Conservation (phyloP, 2,329 filamentous ascomycete genomes). For the Byssoonygena ceratinophila region DNA sequence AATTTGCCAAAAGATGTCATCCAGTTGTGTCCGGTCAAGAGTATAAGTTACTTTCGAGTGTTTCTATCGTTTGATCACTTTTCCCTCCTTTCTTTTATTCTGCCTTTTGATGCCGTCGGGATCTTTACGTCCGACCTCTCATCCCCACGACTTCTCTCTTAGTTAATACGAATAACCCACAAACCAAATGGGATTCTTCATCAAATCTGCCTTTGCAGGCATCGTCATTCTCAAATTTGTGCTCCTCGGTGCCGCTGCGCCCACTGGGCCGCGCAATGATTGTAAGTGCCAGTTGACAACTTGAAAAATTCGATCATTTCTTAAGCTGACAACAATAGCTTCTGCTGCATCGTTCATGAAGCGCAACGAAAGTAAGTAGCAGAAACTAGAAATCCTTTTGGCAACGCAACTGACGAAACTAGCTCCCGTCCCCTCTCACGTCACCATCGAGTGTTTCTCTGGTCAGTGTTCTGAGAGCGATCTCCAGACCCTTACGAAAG, state of each 20-base stretch:
- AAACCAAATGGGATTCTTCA: not conserved
- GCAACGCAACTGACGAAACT: not conserved
- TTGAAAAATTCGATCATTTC: not conserved
- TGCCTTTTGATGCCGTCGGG: not conserved
- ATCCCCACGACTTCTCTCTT: too few relatives aligned
- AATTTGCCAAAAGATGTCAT: not conserved
- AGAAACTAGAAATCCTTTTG: not conserved
- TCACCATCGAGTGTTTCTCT: slow-evolving; percentile 10
- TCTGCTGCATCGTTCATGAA: not conserved
- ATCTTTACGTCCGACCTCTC: too few relatives aligned
- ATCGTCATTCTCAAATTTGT: not conserved
- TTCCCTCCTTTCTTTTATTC: not conserved
- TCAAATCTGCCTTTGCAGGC: not conserved
- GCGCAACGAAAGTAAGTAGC: not conserved
- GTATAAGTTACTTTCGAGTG: not conserved
- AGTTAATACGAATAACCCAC: not conserved
- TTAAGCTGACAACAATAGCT: not conserved
- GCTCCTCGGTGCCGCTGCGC: not conserved
- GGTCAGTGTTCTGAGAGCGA: slow-evolving; percentile 10
- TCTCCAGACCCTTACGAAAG: not conserved
- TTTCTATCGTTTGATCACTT: not conserved
- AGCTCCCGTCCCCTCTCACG: slow-evolving; percentile 3
- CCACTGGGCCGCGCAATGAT: not conserved
- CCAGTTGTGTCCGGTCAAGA: not conserved
- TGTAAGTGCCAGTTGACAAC: not conserved